phyloP scores from a whole-genome alignment of 371 early-diverging fungal species.

The Dinochytrium kinnereticum region DNA sequence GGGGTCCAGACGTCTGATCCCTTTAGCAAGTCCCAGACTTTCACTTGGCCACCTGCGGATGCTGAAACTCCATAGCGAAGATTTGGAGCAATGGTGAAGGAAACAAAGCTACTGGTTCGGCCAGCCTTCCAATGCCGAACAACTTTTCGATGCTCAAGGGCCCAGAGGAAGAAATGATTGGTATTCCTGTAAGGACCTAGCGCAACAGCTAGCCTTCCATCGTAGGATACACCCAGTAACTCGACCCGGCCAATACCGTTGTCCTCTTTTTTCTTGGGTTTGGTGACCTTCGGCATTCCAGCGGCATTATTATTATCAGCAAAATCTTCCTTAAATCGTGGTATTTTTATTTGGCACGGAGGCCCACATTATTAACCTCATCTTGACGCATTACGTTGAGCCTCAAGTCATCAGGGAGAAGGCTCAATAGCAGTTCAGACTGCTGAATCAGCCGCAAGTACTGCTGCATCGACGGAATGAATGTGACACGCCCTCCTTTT shows the following conservation, averaged over 20 bases:
- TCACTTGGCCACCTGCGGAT: slow-evolving; percentile 2
- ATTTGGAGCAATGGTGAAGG: slow-evolving; percentile 10
- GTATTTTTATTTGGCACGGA: neutral
- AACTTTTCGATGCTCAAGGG: neutral
- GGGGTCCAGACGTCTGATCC: neutral
- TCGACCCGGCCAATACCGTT: neutral
- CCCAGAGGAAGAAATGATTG: neutral
- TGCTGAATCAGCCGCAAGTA: slow-evolving; percentile 35
- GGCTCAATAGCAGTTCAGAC: slow-evolving; percentile 24
- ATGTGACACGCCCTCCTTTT: slow-evolving; percentile 18
- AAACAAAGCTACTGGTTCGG: neutral
- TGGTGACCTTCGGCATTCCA: neutral
- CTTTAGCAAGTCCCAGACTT: neutral
- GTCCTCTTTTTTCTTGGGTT: neutral
- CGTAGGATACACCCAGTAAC: neutral
- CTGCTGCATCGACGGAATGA: slow-evolving; percentile 40
- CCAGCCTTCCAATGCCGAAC: slow-evolving; percentile 13
- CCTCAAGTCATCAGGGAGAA: slow-evolving; percentile 41
- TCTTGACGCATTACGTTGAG: slow-evolving; percentile 18
- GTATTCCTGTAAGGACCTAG: neutral
- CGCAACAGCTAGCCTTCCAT: neutral
- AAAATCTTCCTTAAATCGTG: too few species aligned
- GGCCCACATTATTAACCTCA: neutral
- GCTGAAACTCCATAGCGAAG: neutral
- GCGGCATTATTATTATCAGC: too few species aligned